phyloP scores from a whole-genome alignment of 1,284 basidiomycete genomes.

The Puccinia hordei region DNA sequence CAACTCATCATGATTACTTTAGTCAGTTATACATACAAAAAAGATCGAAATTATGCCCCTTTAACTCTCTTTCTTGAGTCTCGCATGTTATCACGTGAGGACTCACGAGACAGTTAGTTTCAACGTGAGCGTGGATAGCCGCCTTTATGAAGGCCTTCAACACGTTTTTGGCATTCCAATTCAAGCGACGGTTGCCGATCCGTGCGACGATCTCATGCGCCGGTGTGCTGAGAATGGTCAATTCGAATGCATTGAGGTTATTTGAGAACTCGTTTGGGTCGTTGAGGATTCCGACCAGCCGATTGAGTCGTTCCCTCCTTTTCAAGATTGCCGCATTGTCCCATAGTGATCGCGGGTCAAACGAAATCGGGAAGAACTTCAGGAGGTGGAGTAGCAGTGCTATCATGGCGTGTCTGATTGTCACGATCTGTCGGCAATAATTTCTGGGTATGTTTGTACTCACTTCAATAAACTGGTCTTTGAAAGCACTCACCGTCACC shows the following conservation, averaged over 20 bases:
- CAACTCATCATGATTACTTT: slow-evolving; percentile 19
- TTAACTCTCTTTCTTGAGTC: too few species aligned
- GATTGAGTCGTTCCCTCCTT: slow-evolving; percentile 25
- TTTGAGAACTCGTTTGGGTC: slow-evolving; percentile 33
- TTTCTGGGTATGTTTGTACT: not conserved
- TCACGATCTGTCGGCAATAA: not conserved
- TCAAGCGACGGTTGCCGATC: slow-evolving; percentile 52
- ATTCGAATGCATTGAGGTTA: slow-evolving; percentile 51
- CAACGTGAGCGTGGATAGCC: slow-evolving; percentile 68
- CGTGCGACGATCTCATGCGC: slow-evolving; percentile 54
- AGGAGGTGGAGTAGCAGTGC: slow-evolving; percentile 25
- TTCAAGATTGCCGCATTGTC: slow-evolving; percentile 21
- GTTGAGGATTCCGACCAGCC: slow-evolving; percentile 32
- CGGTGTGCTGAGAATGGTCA: slow-evolving; percentile 55
- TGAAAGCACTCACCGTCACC: too few species aligned
- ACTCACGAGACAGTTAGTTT: slow-evolving; percentile 77
- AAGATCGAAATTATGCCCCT: not conserved
- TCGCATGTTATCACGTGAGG: slow-evolving; percentile 49
- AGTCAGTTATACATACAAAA: not conserved
- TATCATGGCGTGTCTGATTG: slow-evolving; percentile 21
- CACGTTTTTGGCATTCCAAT: slow-evolving; percentile 73
- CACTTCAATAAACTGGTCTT: not conserved
- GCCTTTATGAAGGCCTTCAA: slow-evolving; percentile 73
- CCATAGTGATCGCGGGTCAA: slow-evolving; percentile 25
- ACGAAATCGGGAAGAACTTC: slow-evolving; percentile 23